Base-by-base conservation (phyloP, 2,329 filamentous ascomycete genomes). In the Colletotrichum karsti region DNA sequence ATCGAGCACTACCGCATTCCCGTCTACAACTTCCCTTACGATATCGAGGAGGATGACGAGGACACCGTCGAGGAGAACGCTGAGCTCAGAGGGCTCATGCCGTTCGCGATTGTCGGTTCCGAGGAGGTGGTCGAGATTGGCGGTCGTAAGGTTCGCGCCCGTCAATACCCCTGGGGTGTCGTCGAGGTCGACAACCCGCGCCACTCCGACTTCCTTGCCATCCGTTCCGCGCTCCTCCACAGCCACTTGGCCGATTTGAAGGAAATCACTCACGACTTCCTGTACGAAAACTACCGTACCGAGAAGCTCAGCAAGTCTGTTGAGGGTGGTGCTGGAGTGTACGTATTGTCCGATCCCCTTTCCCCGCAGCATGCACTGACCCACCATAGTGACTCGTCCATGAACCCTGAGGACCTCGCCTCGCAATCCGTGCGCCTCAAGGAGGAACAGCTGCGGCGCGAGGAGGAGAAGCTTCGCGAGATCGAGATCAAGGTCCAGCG, bases 291-390 rank as follows among this genome's bases (percentile, higher is more conserved):
- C 86, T 99, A 99, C 89, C 94, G 96, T 94, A 99, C 96, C 78
- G 96, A 99, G 93, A 98, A 98, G 88, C 93, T 99, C 76, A 97
- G 93, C 87, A 99, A 98, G 93, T 98, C 94, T 80, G 96, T 99
- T 75, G 95, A 98, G 79, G 93, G 93, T 81, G 93, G 93, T 83
- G 88, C 90, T 83, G 89, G 90, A 89, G 90, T 90, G 94, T 97
- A 93, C 75, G 94, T 94, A 69, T 70, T 64, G 46, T 50, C 53
- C 12, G 33, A 28, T 9, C 10, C n/a, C 20, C 5, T 50, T 39
- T 39, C n/a, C 15, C 57, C 46, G 18, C 58, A 44, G 41, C 4
- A 39, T 50, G 4, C 44, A 39, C 76, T 81, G 73, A 81, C 73
- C 37, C 41, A 48, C 68, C 39, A 44, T 70, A 91, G 88, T 76